Evolutionary conservation across 2,329 filamentous ascomycete genomes (phyloP).

Genomic region (Fusarium nygamai): DNA sequence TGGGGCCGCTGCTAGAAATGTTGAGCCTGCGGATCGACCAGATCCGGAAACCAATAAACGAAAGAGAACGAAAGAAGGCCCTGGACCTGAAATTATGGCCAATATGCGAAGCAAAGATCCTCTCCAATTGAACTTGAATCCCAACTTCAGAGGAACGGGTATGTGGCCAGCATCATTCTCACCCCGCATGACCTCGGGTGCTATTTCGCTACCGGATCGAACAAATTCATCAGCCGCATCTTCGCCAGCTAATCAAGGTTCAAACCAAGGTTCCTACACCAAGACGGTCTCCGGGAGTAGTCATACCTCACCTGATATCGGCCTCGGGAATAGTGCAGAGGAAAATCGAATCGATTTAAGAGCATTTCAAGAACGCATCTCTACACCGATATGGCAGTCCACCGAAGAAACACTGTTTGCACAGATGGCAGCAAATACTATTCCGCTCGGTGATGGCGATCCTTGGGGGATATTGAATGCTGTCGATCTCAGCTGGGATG

Average conservation of each 20-base stretch:
- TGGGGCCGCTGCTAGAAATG: slow-evolving; percentile 47
- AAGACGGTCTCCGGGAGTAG: slow-evolving; percentile 43
- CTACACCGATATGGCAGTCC: slow-evolving; percentile 45
- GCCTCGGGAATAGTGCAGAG: slow-evolving; percentile 50
- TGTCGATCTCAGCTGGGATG: slow-evolving; percentile 40
- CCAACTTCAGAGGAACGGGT: slow-evolving; percentile 1
- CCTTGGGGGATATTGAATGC: slow-evolving; percentile 46
- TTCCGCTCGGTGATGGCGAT: slow-evolving; percentile 37
- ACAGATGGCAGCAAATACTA: slow-evolving; percentile 38
- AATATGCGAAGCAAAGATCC: not conserved
- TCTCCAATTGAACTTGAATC: slow-evolving; percentile 2
- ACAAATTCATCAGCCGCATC: slow-evolving; percentile 48
- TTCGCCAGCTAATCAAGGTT: slow-evolving; percentile 41
- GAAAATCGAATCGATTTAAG: slow-evolving; percentile 50
- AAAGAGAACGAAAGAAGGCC: slow-evolving; percentile 44
- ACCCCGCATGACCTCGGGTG: slow-evolving; percentile 6
- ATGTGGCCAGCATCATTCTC: slow-evolving; percentile 17
- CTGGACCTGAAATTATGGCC: slow-evolving; percentile 31
- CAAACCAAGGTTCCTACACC: slow-evolving; percentile 33
- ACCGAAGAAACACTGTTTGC: slow-evolving; percentile 46
- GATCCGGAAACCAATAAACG: slow-evolving; percentile 45
- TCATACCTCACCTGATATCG: slow-evolving; percentile 45
- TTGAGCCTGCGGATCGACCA: slow-evolving; percentile 24
- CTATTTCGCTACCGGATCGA: slow-evolving; percentile 45
- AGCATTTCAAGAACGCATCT: slow-evolving; percentile 46